Conservation (phyloP, 2,329 filamentous ascomycete species). For the Rutstroemia sp. region DNA sequence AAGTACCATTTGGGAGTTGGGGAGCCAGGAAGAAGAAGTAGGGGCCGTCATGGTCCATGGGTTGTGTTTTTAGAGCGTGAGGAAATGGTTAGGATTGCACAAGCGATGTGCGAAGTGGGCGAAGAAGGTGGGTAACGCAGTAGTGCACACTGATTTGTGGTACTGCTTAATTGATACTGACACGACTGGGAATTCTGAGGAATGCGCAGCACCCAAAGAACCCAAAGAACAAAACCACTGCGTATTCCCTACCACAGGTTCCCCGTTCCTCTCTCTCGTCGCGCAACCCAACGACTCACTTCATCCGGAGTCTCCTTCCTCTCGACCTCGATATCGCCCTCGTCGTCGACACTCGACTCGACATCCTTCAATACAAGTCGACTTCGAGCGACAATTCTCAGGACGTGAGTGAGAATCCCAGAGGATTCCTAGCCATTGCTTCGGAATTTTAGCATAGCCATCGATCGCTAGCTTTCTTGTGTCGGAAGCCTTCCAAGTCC, state of each 20-base stretch:
- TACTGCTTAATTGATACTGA: neutral
- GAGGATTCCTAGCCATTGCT: too few relatives aligned
- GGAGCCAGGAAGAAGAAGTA: too few relatives aligned
- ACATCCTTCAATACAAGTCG: neutral
- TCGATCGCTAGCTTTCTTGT: too few relatives aligned
- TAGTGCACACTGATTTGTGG: neutral
- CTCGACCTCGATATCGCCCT: neutral
- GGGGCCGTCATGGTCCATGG: too few relatives aligned
- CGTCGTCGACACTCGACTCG: conserved; percentile 2
- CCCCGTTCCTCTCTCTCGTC: neutral
- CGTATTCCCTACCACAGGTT: neutral
- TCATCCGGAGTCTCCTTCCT: neutral
- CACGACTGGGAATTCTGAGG: neutral
- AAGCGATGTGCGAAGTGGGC: too few relatives aligned
- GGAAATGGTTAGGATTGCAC: too few relatives aligned
- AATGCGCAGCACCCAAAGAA: neutral
- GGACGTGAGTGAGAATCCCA: neutral
- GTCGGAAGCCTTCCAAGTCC: too few relatives aligned
- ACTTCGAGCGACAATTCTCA: neutral
- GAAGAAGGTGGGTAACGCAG: too few relatives aligned
- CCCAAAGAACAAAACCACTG: too few relatives aligned
- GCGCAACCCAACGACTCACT: neutral
- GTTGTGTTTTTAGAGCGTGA: too few relatives aligned
- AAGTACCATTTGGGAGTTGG: neutral
- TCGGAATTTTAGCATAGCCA: too few relatives aligned